Conservation (phyloP, 106 monocot genomes). For the Hemerocallis citrina region DNA sequence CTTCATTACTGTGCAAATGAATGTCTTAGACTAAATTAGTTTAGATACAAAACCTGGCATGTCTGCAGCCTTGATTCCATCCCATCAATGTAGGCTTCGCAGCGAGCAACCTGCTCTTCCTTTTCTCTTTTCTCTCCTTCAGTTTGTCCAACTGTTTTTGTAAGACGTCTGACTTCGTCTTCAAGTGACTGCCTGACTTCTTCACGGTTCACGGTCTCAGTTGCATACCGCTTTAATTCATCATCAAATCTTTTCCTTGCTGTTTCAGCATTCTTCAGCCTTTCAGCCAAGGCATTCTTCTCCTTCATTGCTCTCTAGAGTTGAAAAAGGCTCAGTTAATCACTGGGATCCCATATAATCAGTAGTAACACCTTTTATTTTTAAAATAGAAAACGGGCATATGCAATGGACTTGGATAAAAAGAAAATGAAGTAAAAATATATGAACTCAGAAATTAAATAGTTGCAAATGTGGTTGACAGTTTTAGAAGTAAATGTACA, state of each 20-base stretch:
- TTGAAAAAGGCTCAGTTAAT: not conserved
- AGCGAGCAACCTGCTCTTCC: slow-evolving; percentile 80
- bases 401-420: too few relatives aligned
- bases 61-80: slow-evolving; percentile 80
- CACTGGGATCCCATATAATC: not conserved
- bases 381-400: not conserved
- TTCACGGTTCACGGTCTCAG: slow-evolving; percentile 60
- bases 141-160: slow-evolving; percentile 73
- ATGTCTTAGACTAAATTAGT: not conserved
- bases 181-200: slow-evolving; percentile 74
- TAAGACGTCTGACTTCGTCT: slow-evolving; percentile 69
- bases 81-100: slow-evolving; percentile 88
- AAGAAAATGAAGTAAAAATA: too few relatives aligned
- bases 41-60: slow-evolving; percentile 57
- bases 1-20: not conserved
- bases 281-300: slow-evolving; percentile 79
- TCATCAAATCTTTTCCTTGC: slow-evolving; percentile 81
- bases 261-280: slow-evolving; percentile 74
- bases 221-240: slow-evolving; percentile 78
- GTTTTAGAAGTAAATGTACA: too few relatives aligned
- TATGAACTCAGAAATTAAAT: too few relatives aligned
- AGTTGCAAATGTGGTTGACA: too few relatives aligned
- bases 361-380: not conserved
- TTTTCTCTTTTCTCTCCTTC: slow-evolving; percentile 93
- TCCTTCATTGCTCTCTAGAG: slow-evolving; percentile 75